Evolutionary conservation across 352 stramenopile species (phyloP).

Genomic region (Phytophthora pseudosyringae): DNA sequence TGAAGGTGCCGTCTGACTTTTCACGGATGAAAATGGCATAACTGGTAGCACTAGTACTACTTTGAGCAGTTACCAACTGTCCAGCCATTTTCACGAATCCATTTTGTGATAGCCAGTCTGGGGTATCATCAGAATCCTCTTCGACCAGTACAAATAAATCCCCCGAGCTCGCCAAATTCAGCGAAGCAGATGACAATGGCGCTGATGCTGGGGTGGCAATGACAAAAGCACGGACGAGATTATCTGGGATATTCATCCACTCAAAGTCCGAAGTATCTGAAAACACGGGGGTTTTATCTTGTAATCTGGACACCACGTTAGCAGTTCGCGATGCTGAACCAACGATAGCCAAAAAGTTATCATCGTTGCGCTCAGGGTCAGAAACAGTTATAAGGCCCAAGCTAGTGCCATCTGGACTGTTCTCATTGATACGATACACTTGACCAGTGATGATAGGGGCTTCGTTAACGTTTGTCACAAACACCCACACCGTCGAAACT

Average conservation of each 20-base stretch:
- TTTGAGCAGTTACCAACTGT: conserved; percentile 29
- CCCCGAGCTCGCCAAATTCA: conserved; percentile 30
- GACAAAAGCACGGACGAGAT: conserved; percentile 18
- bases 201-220: conserved; percentile 9
- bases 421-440: conserved; percentile 45
- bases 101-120: conserved; percentile 18
- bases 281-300: conserved; percentile 21
- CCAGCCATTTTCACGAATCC: conserved; percentile 18
- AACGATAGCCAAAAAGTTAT: conserved; percentile 26
- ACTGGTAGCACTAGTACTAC: conserved; percentile 33
- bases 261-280: conserved; percentile 20
- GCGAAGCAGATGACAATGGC: conserved; percentile 10
- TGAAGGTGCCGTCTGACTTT: conserved; percentile 8
- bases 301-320: conserved; percentile 12
- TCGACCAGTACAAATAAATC: conserved; percentile 26
- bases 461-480: conserved; percentile 63
- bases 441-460: conserved; percentile 35
- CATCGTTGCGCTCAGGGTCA: conserved; percentile 30
- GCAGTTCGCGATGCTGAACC: not conserved
- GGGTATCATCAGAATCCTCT: conserved; percentile 10
- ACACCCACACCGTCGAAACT: conserved; percentile 23
- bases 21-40: conserved; percentile 34
- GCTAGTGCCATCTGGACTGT: conserved; percentile 17
- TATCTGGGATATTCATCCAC: conserved; percentile 23
- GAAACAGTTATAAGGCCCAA: conserved; percentile 19